Evolutionary conservation across 495 filamentous ascomycete genomes (phyloP).

Genomic region (Filosporella fistucella): DNA sequence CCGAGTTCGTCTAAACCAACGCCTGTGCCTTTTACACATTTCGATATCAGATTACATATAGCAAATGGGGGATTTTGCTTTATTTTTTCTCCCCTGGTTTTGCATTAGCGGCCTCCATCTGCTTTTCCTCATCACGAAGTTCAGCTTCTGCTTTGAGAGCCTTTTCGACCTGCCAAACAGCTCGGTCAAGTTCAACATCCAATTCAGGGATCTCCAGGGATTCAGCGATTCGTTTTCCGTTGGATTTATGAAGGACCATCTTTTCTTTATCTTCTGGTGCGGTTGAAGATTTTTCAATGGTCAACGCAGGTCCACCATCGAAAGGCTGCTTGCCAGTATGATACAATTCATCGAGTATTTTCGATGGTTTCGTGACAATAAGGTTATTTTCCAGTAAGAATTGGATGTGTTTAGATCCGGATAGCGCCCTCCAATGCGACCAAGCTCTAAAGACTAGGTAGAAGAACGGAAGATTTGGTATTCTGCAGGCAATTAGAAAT

Average conservation of each 20-base stretch:
- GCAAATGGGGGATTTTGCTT: neutral
- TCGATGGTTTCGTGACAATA: slow-evolving; percentile 55
- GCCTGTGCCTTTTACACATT: neutral
- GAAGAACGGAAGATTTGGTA: slow-evolving; percentile 97
- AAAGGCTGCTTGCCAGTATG: slow-evolving; percentile 29
- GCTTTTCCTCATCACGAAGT: slow-evolving; percentile 24
- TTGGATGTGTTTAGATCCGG: slow-evolving; percentile 79
- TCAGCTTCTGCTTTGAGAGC: slow-evolving; percentile 53
- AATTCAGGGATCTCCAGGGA: slow-evolving; percentile 77
- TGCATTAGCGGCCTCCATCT: slow-evolving; percentile 12
- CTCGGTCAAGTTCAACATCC: slow-evolving; percentile 82
- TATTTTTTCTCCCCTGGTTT: slow-evolving; percentile 10
- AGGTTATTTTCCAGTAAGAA: slow-evolving; percentile 72
- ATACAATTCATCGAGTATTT: slow-evolving; percentile 71
- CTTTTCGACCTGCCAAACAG: slow-evolving; percentile 79
- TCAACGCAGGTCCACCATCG: slow-evolving; percentile 7
- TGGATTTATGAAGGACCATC: slow-evolving; percentile 53
- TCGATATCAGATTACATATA: neutral
- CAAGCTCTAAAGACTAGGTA: slow-evolving; percentile 80
- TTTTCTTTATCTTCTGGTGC: slow-evolving; percentile 39
- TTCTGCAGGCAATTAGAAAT: slow-evolving; percentile 37
- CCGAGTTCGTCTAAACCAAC: slow-evolving; percentile 4
- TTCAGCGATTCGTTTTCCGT: slow-evolving; percentile 60
- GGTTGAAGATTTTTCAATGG: slow-evolving; percentile 10
- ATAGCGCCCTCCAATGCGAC: slow-evolving; percentile 67